A percentile compares a stretch with the other conserved stretches of the same genome.
Evolutionary conservation across 2,329 filamentous ascomycete genomes (phyloP).

Genomic region (Lomentospora prolificans): DNA sequence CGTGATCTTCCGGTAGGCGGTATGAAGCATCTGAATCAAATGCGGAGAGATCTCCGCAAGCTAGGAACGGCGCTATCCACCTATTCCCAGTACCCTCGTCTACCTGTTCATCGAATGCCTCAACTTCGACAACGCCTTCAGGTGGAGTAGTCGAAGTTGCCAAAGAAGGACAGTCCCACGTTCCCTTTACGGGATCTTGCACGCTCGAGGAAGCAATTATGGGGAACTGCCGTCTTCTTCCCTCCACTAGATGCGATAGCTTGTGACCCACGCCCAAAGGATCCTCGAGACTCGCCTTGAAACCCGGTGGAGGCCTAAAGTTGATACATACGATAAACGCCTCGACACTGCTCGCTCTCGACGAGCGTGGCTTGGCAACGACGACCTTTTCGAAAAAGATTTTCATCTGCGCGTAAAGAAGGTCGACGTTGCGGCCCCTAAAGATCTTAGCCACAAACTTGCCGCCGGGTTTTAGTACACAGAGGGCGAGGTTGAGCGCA

Average conservation of each 20-base stretch:
- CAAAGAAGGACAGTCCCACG: slow-evolving; percentile 28
- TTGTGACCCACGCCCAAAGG: slow-evolving; percentile 58
- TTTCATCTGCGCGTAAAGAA: slow-evolving; percentile 88
- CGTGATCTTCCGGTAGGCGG: slow-evolving; percentile 72
- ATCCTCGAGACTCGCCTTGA: slow-evolving; percentile 64
- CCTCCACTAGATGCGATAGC: slow-evolving; percentile 38
- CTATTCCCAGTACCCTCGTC: slow-evolving; percentile 26
- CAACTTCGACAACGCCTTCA: slow-evolving; percentile 26
- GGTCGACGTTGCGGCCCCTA: slow-evolving; percentile 85
- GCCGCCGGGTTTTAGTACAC: slow-evolving; percentile 83
- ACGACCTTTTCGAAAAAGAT: slow-evolving; percentile 78
- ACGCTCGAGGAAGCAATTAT: slow-evolving; percentile 30
- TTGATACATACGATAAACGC: slow-evolving; percentile 93
- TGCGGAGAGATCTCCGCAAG: slow-evolving; percentile 89
- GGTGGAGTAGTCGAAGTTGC: slow-evolving; percentile 24
- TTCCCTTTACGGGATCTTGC: slow-evolving; percentile 34
- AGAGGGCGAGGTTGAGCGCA: slow-evolving; percentile 84
- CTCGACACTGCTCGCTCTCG: slow-evolving; percentile 91
- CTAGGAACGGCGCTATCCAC: slow-evolving; percentile 93
- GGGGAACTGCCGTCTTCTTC: slow-evolving; percentile 29
- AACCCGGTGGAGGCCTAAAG: slow-evolving; percentile 70
- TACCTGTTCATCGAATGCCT: slow-evolving; percentile 18
- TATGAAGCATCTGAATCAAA: slow-evolving; percentile 97
- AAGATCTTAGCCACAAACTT: slow-evolving; percentile 99
- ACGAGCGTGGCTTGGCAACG: slow-evolving; percentile 88